These are phyloP conservation scores for Chiua virens DNA, from an alignment of 768 basidiomycete species.

Conservation along the genomic window DNA sequence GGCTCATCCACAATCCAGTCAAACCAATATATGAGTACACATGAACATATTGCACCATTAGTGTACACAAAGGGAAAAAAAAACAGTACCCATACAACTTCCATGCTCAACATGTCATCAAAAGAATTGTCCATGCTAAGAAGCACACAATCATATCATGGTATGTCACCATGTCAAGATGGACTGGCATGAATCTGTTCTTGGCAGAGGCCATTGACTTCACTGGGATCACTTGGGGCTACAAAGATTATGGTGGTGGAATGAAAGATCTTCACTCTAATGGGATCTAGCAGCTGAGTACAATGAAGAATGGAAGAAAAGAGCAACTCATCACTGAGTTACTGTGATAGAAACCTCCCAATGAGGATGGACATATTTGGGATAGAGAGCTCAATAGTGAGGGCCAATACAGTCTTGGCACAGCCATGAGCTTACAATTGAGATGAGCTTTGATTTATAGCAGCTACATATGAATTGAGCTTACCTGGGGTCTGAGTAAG, in stretches of 20 bases:
- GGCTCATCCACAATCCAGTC: constrained; percentile 5
- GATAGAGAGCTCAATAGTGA: neutral
- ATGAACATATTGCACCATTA: constrained; percentile 13
- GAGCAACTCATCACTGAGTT: neutral
- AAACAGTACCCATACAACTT: constrained; percentile 22
- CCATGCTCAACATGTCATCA: constrained; percentile 26
- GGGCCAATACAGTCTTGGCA: neutral
- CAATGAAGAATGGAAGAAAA: neutral
- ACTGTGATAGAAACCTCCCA: neutral
- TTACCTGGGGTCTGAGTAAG: neutral
- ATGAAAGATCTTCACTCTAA: neutral
- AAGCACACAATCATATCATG: constrained; percentile 33
- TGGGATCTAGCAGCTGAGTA: neutral
- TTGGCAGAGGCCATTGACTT: constrained; percentile 1
- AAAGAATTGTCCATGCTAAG: constrained; percentile 13
- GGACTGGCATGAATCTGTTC: constrained; percentile 31
- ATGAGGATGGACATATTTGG: neutral
- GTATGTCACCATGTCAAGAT: constrained; percentile 27
- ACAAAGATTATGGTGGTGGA: neutral
- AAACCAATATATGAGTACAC: constrained; percentile 24
- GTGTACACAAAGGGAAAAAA: constrained; percentile 18
- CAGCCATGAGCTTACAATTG: neutral
- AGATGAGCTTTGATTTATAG: neutral
- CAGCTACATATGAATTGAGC: neutral
- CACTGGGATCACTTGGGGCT: neutral